Conservation (phyloP, 345 rosid species). For the Lepidium aucheri region DNA sequence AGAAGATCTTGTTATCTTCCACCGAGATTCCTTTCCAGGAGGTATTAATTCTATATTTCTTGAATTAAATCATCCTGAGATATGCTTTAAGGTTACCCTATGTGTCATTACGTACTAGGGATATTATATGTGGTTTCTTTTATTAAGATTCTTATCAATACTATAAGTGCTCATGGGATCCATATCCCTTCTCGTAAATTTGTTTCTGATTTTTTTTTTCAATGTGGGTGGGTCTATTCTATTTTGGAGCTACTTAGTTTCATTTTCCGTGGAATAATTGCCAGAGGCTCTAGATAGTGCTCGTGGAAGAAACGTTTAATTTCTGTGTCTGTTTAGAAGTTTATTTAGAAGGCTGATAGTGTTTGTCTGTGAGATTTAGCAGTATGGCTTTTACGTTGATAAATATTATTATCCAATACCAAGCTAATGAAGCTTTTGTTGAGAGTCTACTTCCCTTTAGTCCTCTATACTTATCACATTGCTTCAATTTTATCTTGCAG, state of each 20-base stretch:
- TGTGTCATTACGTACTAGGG: background rate
- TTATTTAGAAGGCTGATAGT: background rate
- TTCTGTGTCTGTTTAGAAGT: background rate
- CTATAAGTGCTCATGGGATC: too few relatives aligned
- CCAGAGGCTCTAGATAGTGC: background rate
- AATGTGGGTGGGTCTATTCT: background rate
- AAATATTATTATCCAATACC: conserved; percentile 1
- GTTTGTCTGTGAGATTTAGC: background rate
- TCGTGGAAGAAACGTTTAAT: background rate
- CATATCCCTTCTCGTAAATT: background rate
- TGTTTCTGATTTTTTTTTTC: background rate
- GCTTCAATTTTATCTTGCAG: conserved; percentile 36
- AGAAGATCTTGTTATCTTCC: conserved; percentile 79
- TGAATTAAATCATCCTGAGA: background rate
- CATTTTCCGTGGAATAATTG: background rate
- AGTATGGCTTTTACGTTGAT: conserved; percentile 7
- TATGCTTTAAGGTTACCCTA: conserved; percentile 4
- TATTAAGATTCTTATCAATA: too few relatives aligned
- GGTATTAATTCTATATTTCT: conserved; percentile 34
- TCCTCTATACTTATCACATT: background rate
- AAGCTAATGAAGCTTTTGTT: conserved; percentile 1
- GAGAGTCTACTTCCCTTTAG: background rate
- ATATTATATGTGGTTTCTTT: conserved; percentile 10
- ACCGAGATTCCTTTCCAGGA: conserved; percentile 61
- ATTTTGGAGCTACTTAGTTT: conserved; percentile 5